Evolutionary conservation across 2,329 filamentous ascomycete genomes (phyloP).

Genomic region (Botrytis paeoniae): DNA sequence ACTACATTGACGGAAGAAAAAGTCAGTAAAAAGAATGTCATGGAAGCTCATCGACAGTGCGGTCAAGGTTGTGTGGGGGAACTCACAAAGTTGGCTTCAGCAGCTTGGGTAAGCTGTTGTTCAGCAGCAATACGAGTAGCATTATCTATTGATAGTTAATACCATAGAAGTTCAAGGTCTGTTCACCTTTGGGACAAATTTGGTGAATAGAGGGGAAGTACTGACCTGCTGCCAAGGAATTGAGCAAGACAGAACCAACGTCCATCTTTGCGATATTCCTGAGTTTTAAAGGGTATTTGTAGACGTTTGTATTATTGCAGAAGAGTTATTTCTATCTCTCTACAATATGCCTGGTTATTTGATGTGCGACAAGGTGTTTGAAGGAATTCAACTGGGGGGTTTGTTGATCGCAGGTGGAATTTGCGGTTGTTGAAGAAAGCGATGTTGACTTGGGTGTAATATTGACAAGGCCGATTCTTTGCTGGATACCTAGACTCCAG

Average conservation of each 20-base stretch:
- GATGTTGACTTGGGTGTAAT: slow-evolving; percentile 17
- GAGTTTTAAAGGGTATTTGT: neutral
- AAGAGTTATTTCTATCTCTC: neutral
- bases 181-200: neutral
- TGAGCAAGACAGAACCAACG: slow-evolving; percentile 96
- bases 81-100: slow-evolving; percentile 91
- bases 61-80: slow-evolving; percentile 33
- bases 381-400: neutral
- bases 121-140: slow-evolving; percentile 86
- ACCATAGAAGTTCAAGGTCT: slow-evolving; percentile 2
- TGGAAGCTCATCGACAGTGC: slow-evolving; percentile 27
- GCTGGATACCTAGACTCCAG: neutral
- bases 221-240: slow-evolving; percentile 92
- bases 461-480: neutral
- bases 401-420: slow-evolving; percentile 10
- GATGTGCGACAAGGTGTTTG: slow-evolving; percentile 10
- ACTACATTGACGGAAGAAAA: slow-evolving; percentile 50
- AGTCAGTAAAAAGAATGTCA: slow-evolving; percentile 20
- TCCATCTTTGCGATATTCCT: slow-evolving; percentile 63
- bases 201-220: slow-evolving; percentile 23
- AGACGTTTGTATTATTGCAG: neutral
- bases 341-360: neutral
- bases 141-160: slow-evolving; percentile 65
- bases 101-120: slow-evolving; percentile 87
- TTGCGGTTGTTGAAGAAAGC: slow-evolving; percentile 18